A percentile compares a stretch with the other conserved stretches of the same genome.
phyloP scores from a whole-genome alignment of 31 red algal genomes.

The Porphyra umbilicalis region DNA sequence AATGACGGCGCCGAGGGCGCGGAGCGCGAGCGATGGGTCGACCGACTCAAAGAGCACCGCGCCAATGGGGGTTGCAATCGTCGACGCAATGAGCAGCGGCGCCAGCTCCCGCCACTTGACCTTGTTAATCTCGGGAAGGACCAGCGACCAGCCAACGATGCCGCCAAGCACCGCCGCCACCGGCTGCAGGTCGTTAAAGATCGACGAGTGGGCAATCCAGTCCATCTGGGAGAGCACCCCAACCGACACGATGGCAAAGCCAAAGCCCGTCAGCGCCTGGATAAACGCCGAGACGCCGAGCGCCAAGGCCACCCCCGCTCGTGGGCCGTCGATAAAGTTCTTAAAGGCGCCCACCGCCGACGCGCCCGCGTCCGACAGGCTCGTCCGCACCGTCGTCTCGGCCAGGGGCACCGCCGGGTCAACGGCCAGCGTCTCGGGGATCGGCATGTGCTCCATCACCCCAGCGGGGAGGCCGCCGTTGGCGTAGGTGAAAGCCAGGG shows the following conservation, averaged over 20 bases:
- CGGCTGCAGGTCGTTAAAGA: conserved; percentile 71
- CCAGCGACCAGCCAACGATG: conserved; percentile 33
- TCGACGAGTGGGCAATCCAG: conserved; percentile 72
- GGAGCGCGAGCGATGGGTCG: conserved; percentile 30
- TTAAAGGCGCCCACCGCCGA: not conserved
- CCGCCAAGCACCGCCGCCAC: conserved; percentile 54
- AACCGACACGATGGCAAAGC: conserved; percentile 71
- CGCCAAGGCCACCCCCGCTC: conserved; percentile 32
- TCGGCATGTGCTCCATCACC: conserved; percentile 1
- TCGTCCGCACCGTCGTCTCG: conserved; percentile 1
- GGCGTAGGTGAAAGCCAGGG: conserved; percentile 1
- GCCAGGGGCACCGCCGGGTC: not conserved
- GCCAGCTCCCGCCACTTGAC: conserved; percentile 39
- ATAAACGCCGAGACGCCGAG: conserved; percentile 64
- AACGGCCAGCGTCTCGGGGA: not conserved
- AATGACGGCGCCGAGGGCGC: conserved; percentile 51
- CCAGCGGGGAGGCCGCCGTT: not conserved
- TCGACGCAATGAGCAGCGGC: conserved; percentile 41
- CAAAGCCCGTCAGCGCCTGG: conserved; percentile 79
- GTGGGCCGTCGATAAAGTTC: conserved; percentile 36
- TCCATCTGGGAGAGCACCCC: conserved; percentile 61
- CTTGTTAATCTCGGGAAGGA: conserved; percentile 31
- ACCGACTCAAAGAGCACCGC: conserved; percentile 42
- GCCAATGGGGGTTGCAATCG: conserved; percentile 46
- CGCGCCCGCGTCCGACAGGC: conserved; percentile 1